These are phyloP conservation scores for Suillus clintonianus DNA, from an alignment of 768 basidiomycete species.

Conservation along the genomic window DNA sequence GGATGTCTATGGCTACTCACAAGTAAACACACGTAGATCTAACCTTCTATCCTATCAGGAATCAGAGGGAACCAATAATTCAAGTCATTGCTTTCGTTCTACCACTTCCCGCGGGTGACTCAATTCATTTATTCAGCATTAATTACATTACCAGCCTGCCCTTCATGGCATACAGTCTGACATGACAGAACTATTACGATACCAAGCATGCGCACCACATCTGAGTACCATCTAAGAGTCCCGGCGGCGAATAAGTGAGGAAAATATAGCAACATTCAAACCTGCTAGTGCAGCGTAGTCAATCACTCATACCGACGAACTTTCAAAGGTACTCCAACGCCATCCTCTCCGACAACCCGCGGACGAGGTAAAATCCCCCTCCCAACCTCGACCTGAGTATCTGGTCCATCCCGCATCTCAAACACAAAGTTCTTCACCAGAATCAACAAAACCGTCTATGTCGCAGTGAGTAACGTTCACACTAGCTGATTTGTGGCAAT, in stretches of 20 bases:
- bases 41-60: too few relatives aligned
- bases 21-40: too few relatives aligned
- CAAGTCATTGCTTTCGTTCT: too few relatives aligned
- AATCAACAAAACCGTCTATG: conserved; percentile 44
- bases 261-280: neutral
- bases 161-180: too few relatives aligned
- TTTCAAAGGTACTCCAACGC: conserved; percentile 30
- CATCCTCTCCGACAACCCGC: conserved; percentile 23
- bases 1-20: too few relatives aligned
- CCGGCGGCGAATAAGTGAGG: neutral
- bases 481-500: neutral
- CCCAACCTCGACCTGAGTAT: conserved; percentile 12
- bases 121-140: too few relatives aligned
- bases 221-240: neutral
- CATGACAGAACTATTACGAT: too few relatives aligned
- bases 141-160: too few relatives aligned
- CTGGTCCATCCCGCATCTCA: conserved; percentile 21
- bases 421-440: conserved; percentile 37
- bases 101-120: too few relatives aligned
- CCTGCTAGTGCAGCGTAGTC: too few relatives aligned
- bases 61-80: too few relatives aligned
- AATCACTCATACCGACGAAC: conserved; percentile 25
- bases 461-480: neutral
- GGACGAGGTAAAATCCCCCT: conserved; percentile 19
- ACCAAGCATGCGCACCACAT: too few relatives aligned